Evolutionary conservation across 2,329 filamentous ascomycete species (phyloP).

Genomic region (Apiospora saccharicola): DNA sequence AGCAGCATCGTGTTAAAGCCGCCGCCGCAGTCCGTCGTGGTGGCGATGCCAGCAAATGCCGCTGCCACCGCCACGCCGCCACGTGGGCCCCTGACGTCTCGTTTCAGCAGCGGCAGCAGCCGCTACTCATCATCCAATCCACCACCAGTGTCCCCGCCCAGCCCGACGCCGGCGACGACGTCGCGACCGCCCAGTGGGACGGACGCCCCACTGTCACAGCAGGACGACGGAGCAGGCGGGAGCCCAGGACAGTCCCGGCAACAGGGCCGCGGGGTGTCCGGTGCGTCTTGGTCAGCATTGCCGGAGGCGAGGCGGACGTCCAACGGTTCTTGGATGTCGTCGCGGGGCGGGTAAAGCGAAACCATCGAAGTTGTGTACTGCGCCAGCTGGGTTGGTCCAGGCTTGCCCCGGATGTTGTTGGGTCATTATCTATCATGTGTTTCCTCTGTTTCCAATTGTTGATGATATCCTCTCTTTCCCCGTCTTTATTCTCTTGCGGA

Average conservation of each 20-base stretch:
- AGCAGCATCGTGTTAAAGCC: neutral
- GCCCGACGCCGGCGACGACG: neutral
- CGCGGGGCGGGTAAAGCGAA: neutral
- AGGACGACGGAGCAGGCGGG: neutral
- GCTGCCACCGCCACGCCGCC: neutral
- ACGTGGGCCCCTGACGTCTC: neutral
- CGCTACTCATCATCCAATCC: neutral
- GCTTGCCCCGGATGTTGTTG: too few relatives aligned
- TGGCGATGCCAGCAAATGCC: neutral
- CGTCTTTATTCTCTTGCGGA: neutral
- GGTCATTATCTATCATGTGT: too few relatives aligned
- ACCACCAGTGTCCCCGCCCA: neutral
- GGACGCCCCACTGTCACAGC: neutral
- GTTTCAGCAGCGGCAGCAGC: neutral
- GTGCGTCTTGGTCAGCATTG: neutral
- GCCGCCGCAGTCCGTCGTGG: neutral
- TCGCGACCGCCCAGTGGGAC: neutral
- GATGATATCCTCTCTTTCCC: neutral
- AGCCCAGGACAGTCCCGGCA: neutral
- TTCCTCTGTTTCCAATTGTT: neutral
- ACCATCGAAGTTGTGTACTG: too few relatives aligned
- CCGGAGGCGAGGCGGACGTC: neutral
- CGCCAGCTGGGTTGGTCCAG: too few relatives aligned
- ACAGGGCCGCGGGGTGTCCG: neutral
- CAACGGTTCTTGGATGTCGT: neutral